A percentile compares a stretch with the other conserved stretches of the same genome.
phyloP scores from a whole-genome alignment of 306 rosid genomes.

The Glycine tomentella region DNA sequence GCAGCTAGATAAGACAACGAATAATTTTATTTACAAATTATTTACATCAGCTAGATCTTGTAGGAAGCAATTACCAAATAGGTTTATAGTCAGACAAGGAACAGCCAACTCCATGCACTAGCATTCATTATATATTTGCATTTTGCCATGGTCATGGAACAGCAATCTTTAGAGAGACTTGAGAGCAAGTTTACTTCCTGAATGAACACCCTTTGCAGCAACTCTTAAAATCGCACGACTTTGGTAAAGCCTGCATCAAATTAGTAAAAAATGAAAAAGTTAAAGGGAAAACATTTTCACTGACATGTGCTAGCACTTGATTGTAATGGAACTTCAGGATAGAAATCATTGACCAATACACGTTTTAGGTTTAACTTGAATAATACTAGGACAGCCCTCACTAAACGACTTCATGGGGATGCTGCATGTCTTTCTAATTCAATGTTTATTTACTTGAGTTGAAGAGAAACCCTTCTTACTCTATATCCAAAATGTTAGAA shows the following conservation, averaged over 20 bases:
- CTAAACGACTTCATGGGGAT: neutral
- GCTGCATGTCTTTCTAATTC: neutral
- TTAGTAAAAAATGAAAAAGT: conserved; percentile 4
- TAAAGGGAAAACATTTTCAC: conserved; percentile 12
- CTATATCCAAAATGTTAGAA: neutral
- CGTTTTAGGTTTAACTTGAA: conserved; percentile 12
- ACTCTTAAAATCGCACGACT: conserved; percentile 69
- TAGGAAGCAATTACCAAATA: conserved; percentile 27
- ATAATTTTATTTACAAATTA: conserved; percentile 58
- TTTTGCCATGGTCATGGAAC: conserved; percentile 34
- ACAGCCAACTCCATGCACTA: conserved; percentile 27
- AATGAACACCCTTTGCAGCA: conserved; percentile 76
- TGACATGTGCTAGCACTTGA: neutral
- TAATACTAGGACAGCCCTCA: neutral
- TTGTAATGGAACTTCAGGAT: neutral
- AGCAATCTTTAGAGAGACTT: conserved; percentile 60
- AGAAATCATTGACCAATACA: neutral
- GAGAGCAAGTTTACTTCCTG: conserved; percentile 70
- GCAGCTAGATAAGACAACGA: neutral
- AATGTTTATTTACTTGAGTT: neutral
- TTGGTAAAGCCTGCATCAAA: conserved; percentile 69
- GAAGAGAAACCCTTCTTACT: conserved; percentile 7
- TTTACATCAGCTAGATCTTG: conserved; percentile 43
- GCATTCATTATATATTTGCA: conserved; percentile 10
- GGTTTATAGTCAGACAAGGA: conserved; percentile 22